Evolutionary conservation across 2,329 filamentous ascomycete species (phyloP), one percentile per base, ranked within the genome.

Genomic region (Talaromyces sp.): DNA sequence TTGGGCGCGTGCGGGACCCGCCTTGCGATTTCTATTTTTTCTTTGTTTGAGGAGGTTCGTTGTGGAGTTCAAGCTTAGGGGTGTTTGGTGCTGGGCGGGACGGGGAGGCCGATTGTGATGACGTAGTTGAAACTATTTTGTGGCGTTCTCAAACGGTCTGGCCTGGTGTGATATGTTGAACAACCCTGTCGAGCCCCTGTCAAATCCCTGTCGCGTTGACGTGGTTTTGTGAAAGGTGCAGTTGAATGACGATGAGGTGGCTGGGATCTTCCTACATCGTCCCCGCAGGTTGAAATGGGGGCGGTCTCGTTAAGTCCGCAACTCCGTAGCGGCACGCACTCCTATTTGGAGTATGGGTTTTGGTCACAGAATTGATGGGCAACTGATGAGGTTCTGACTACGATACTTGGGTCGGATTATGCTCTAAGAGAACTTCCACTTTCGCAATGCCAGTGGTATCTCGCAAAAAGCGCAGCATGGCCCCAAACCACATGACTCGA

Each of bases 391-490:
- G n/a, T n/a, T n/a, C n/a, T 14, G 17, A 19, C 14, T n/a, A 46
- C 19, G 43, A 24, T 46, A 29, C 33, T 45, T 45, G 22, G 19
- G 36, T 27, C 13, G n/a, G 14, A 14, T 29, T 37, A 3, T 37
- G 14, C 19, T 20, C 16, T n/a, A 41, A 20, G 1, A 42, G 16
- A 24, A 48, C 39, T 7, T 54, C 19, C 8, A 47, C 51, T 19
- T 54, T 57, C 4, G 51, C 47, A 22, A 57, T 54, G 9, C 54
- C 51, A n/a, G 47, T 43, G n/a, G 48, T 35, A 9, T 57, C 54
- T 11, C 51, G 40, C 10, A 57, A 40, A 32, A 57, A 54, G 9
- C 30, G 20, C 6, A 57, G 30, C 22, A 57, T 43, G 5, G 20
- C 33, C 30, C 44, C 37, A 29, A 54, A 54, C 54, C 54, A 57